A percentile compares a stretch with the other conserved stretches of the same genome.
Conservation (phyloP, 768 basidiomycete species). For the Basidioascus undulatus region DNA sequence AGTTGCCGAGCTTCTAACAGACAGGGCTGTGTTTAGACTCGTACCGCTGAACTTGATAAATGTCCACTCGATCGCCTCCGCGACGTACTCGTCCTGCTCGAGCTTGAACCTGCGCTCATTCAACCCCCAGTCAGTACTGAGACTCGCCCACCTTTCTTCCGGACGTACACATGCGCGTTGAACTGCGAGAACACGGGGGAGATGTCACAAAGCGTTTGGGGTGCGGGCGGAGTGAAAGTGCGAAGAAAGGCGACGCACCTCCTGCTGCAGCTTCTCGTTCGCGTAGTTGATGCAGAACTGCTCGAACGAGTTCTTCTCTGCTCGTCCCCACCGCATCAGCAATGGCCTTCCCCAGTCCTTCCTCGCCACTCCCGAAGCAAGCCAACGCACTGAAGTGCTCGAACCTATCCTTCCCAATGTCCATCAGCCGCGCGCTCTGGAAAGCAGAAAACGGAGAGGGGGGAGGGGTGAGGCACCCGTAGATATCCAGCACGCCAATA, state of each 20-base stretch:
- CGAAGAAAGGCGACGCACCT: constrained; percentile 47
- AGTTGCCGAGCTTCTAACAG: too few species aligned
- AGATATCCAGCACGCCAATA: constrained; percentile 55
- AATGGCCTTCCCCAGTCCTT: too few species aligned
- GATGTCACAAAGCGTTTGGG: not conserved
- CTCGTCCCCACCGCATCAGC: too few species aligned
- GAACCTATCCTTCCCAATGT: constrained; percentile 23
- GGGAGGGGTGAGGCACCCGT: too few species aligned
- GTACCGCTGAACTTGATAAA: constrained; percentile 97
- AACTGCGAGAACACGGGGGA: constrained; percentile 30
- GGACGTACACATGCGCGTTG: constrained; percentile 87
- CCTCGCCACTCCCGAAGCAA: too few species aligned
- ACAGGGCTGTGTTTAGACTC: too few species aligned
- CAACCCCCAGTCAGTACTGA: not conserved
- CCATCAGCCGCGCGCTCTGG: too few species aligned
- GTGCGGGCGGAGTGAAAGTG: too few species aligned
- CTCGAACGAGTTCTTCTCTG: constrained; percentile 29
- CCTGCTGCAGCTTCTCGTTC: constrained; percentile 92
- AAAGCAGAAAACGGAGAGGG: too few species aligned
- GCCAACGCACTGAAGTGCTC: constrained; percentile 25
- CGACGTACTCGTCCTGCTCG: constrained; percentile 96
- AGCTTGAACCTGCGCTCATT: constrained; percentile 79
- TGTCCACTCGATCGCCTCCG: constrained; percentile 97
- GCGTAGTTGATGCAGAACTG: constrained; percentile 99
- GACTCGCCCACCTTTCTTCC: too few species aligned